Conservation (phyloP, 306 rosid genomes). For the Alnus glutinosa region DNA sequence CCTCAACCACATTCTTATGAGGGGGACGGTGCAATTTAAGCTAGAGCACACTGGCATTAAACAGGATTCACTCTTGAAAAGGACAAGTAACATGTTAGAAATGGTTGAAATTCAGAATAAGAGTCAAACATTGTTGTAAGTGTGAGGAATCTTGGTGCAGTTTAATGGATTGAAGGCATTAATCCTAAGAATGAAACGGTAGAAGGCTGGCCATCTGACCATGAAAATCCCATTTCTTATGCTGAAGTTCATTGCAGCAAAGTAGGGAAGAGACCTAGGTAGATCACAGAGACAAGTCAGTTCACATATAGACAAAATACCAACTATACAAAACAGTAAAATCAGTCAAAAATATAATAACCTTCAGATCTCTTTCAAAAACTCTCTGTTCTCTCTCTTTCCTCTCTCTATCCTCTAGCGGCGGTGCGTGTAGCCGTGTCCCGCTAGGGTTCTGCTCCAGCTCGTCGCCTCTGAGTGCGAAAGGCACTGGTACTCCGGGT, state of each 20-base stretch:
- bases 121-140: not conserved
- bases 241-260: not conserved
- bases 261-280: not conserved
- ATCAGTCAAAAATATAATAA: too few species aligned
- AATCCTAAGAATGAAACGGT: not conserved
- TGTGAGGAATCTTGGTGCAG: not conserved
- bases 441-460: too few species aligned
- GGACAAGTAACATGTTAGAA: not conserved
- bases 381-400: too few species aligned
- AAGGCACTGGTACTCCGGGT: too few species aligned
- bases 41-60: not conserved
- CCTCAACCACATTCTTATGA: not conserved
- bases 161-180: not conserved
- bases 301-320: not conserved
- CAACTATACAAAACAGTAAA: not conserved
- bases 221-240: not conserved
- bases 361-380: too few species aligned
- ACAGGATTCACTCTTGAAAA: not conserved
- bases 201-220: not conserved
- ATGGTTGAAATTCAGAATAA: not conserved
- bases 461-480: too few species aligned
- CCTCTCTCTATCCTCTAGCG: too few species aligned
- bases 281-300: not conserved
- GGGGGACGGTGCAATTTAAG: not conserved
- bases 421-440: too few species aligned